Base-by-base conservation (phyloP, 305 asterid species). In the Solanum hybrid region DNA sequence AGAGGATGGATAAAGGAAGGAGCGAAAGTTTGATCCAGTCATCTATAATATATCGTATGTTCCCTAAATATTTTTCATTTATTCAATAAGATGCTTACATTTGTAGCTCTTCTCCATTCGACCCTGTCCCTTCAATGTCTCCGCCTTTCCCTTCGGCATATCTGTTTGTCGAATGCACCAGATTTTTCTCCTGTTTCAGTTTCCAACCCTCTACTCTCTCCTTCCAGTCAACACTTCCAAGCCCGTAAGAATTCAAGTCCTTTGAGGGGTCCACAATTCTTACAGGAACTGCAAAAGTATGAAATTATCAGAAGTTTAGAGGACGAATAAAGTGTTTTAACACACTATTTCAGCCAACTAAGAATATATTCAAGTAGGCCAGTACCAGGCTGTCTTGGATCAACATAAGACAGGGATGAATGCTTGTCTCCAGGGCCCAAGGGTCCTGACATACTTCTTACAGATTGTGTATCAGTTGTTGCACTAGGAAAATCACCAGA, bases 391-490 rank as follows among this genome's bases (percentile, higher is more conserved):
- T 93, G 95, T 72, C 96, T 94, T 76, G 97, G 97, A 92, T 95
- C 97, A 68, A 95, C 94, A 83, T 94, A 95, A 87, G 96, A 94
- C 76, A 93, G 93, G 90, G 96, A 92, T 57, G 91, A 93, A 83
- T 91, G 92, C 77, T 93, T 95, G 83, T 95, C 97, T 68, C 94
- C 95, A 15, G 96, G 96, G 90, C 96, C 97, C 91, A 95, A 92
- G 65, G 99, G 99, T 75, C 98, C 99, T n/a, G 99, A 97, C 38
- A 95, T 97, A 93, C 99, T 97, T 93, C 99, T 95, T 29, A 97
- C 93, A n/a, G 99, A 97, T 90, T 94, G 94, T 32, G 96, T 96
- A 92, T 97, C 99, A 80, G 96, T 95, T 29, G 94, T 91, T 22
- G 95, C 95, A 87, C 94, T 93, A 51, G 98, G 97, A 89, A 96